Conservation (phyloP, 73 alveolate species). For the Symbiodinium natans region DNA sequence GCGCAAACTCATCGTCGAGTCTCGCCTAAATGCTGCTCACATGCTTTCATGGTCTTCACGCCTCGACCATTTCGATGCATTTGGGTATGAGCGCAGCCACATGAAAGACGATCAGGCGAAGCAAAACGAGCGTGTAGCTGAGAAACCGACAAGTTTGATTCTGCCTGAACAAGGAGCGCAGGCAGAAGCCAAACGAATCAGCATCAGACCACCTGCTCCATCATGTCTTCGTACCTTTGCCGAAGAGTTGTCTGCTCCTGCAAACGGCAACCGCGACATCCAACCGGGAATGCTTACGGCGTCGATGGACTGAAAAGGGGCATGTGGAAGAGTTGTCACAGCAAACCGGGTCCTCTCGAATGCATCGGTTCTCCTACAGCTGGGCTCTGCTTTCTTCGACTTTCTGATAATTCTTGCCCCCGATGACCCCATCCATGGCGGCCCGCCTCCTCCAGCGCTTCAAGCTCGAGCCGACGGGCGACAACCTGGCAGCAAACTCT, state of each 20-base stretch:
- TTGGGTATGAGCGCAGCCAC: not conserved
- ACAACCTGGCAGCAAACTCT: slow-evolving; percentile 8
- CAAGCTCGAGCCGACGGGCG: slow-evolving; percentile 30
- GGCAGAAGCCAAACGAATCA: not conserved
- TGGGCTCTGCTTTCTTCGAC: not conserved
- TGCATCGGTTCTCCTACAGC: not conserved
- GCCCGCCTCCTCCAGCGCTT: slow-evolving; percentile 32
- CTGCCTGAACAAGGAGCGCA: not conserved
- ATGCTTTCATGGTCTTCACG: too few relatives aligned
- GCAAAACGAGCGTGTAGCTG: not conserved
- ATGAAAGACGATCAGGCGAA: not conserved
- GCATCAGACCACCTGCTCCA: slow-evolving; percentile 24
- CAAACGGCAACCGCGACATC: not conserved
- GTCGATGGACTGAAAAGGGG: too few relatives aligned
- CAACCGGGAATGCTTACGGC: not conserved
- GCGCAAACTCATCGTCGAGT: too few relatives aligned
- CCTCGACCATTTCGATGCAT: not conserved
- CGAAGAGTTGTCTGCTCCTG: slow-evolving; percentile 40
- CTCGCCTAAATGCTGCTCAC: too few relatives aligned
- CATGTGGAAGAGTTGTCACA: too few relatives aligned
- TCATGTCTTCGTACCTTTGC: slow-evolving; percentile 26
- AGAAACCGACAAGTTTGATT: not conserved
- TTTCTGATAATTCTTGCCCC: not conserved
- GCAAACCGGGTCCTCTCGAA: slow-evolving; percentile 27
- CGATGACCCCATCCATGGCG: not conserved